Evolutionary conservation across 805 yeast genomes (phyloP).

Genomic region (Saitoella complicata): DNA sequence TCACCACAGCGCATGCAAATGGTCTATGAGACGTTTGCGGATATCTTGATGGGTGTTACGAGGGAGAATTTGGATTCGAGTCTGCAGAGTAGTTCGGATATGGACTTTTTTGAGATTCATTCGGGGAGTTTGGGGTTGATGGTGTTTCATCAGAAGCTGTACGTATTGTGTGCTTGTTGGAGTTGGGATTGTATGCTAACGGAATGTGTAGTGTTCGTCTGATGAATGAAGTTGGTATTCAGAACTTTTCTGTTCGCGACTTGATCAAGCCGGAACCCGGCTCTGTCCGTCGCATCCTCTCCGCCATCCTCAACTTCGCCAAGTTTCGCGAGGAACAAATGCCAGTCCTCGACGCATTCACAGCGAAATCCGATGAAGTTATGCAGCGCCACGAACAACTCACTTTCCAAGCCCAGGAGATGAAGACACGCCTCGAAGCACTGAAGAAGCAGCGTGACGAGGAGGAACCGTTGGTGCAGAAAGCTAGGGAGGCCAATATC

Average conservation of each 20-base stretch:
- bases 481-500: neutral
- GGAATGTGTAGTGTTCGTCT: constrained; percentile 8
- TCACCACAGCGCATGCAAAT: neutral
- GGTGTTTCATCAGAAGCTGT: neutral
- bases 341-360: neutral
- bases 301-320: constrained; percentile 76
- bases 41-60: constrained; percentile 2
- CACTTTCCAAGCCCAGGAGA: neutral
- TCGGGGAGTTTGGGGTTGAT: constrained; percentile 40
- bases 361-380: neutral
- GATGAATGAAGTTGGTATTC: constrained; percentile 40
- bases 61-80: neutral
- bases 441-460: neutral
- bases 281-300: constrained; percentile 47
- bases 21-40: neutral
- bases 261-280: constrained; percentile 59
- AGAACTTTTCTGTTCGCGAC: constrained; percentile 62
- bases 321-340: constrained; percentile 43
- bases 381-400: neutral
- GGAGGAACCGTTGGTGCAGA: neutral
- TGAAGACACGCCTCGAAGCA: neutral
- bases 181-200: neutral
- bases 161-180: no score
- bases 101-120: no score
- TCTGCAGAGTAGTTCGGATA: neutral